Percentiles rank a stretch among this genome's conserved stretches.
These are phyloP conservation scores for Datura wrightii DNA, from an alignment of 257 asterid genomes.

Conservation along the genomic window DNA sequence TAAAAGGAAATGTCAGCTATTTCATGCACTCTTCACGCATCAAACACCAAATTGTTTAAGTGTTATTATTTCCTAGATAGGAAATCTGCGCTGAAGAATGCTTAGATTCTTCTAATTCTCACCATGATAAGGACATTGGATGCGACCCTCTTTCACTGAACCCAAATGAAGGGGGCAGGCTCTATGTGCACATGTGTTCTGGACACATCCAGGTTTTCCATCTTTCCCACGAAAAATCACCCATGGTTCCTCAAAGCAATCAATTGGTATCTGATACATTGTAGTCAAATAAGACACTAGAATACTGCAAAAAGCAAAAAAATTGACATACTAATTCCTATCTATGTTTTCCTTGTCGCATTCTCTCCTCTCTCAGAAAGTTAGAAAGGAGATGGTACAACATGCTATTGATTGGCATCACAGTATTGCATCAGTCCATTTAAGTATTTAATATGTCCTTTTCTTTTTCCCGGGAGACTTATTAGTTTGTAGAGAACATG, in stretches of 20 bases:
- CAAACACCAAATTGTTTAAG: not conserved
- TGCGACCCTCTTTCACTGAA: slow-evolving; percentile 90
- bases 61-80: not conserved
- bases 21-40: not conserved
- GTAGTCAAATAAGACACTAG: not conserved
- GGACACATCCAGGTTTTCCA: slow-evolving; percentile 93
- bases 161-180: slow-evolving; percentile 97
- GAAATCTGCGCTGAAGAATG: slow-evolving; percentile 8
- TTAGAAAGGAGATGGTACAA: not conserved
- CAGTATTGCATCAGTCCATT: not conserved
- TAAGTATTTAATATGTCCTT: not conserved
- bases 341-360: not conserved
- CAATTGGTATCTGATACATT: slow-evolving; percentile 72
- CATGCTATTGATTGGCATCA: not conserved
- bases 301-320: not conserved
- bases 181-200: slow-evolving; percentile 91
- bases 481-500: not conserved
- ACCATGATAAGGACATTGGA: slow-evolving; percentile 97
- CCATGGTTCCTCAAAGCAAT: slow-evolving; percentile 97
- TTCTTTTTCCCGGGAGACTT: not conserved
- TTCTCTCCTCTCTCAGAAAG: slow-evolving; percentile 13
- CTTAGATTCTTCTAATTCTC: slow-evolving; percentile 36
- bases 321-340: not conserved
- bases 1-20: slow-evolving; percentile 23
- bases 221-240: slow-evolving; percentile 91